Base-by-base conservation (phyloP, 116 monocot species). In the Zostera marina region DNA sequence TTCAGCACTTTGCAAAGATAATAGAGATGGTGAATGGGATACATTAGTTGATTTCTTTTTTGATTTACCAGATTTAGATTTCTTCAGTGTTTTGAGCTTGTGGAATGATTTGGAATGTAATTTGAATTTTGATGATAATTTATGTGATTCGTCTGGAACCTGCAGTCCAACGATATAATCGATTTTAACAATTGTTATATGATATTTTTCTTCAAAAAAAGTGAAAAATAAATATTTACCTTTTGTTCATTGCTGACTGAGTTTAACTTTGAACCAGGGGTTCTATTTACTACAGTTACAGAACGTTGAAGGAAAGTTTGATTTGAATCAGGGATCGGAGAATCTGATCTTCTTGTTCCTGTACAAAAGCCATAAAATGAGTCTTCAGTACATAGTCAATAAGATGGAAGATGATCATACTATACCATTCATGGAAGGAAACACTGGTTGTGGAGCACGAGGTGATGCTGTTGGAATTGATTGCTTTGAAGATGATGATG, bases 1-100 rank as follows among this genome's bases (percentile, higher is more conserved):
- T 17, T 73, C 70, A 47, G 76, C 81, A 55, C 73, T 70, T 46
- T 73, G 79, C 68, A 73, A 58, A 1, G 71, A 60, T 77, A 77
- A 56, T 0, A 77, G 70, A 48, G 71, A 56, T 59, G 74, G 71
- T 68, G 79, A 44, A 25, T 24, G 52, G 9, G 47, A 47, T 0
- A 61, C 17, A 8, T 24, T 49, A 4, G 55, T 11, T 5, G 23
- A 10, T 75, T 59, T 1, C 32, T 32, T 32, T 32, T 32, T 32
- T 32, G 32, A 32, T 32, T 32, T 32, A 5, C 5, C 5, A 3
- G 32, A 32, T 32, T 32, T 32, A 5, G 32, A 3, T 32, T 0
- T 32, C 32, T 32, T 32, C 32, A 32, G 2, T 32, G 32, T 32
- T 32, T 32, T 32, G 32, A 5, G 5, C 32, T 32, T 32, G 32